These are phyloP conservation scores for Toxoplasma gondii DNA, from an alignment of 169 alveolate species.

Conservation along the genomic window DNA sequence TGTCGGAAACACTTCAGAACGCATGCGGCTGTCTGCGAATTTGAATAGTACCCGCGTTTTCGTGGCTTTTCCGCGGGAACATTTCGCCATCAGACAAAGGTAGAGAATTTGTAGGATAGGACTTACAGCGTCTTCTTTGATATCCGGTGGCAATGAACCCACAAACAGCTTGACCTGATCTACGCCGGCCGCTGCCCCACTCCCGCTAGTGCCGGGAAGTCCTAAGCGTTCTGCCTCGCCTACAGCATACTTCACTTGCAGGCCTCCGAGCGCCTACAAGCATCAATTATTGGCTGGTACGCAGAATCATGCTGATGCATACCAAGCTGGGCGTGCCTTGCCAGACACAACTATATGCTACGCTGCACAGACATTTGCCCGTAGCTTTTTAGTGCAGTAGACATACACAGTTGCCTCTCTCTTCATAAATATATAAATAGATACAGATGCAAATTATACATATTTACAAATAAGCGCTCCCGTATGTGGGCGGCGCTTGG, in stretches of 20 bases:
- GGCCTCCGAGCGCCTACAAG: constrained; percentile 79
- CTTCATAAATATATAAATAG: not conserved
- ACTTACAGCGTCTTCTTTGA: constrained; percentile 80
- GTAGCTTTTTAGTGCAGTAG: not conserved
- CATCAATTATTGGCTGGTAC: not conserved
- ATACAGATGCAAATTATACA: too few species aligned
- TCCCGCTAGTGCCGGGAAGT: constrained; percentile 65
- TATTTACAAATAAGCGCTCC: too few species aligned
- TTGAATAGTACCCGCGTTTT: too few species aligned
- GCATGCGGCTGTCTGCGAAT: too few species aligned
- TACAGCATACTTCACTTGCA: constrained; percentile 87
- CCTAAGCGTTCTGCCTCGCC: constrained; percentile 89
- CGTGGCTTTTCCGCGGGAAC: too few species aligned
- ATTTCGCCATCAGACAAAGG: too few species aligned
- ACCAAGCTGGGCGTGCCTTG: too few species aligned
- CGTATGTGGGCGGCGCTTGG: too few species aligned
- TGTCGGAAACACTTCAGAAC: too few species aligned
- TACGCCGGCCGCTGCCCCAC: constrained; percentile 82
- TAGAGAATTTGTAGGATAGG: too few species aligned
- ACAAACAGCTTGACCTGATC: constrained; percentile 89
- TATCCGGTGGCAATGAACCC: constrained; percentile 87
- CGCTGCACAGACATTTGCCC: not conserved
- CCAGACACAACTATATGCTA: not conserved
- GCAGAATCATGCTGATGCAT: too few species aligned
- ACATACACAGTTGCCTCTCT: not conserved